phyloP scores from a whole-genome alignment of 73 alveolate species.

The Tetrahymena thermophila region DNA sequence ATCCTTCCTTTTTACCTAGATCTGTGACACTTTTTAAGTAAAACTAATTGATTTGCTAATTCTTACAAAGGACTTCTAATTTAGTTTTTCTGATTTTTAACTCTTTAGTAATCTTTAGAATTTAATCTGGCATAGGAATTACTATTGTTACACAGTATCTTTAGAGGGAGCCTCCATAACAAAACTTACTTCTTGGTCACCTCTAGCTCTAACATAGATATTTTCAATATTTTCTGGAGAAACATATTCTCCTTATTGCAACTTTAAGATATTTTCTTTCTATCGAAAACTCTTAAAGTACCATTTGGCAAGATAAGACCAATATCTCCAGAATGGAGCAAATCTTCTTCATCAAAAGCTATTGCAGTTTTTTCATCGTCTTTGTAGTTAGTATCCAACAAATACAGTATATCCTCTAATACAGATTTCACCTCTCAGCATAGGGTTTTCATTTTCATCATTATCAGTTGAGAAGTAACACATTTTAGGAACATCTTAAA shows the following conservation, averaged over 20 bases:
- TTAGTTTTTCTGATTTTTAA: neutral
- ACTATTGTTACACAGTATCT: conserved; percentile 51
- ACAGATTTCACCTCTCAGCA: conserved; percentile 76
- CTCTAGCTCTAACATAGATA: conserved; percentile 18
- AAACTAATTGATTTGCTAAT: neutral
- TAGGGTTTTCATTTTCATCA: conserved; percentile 45
- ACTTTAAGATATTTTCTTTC: conserved; percentile 73
- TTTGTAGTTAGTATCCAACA: conserved; percentile 52
- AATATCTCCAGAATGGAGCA: conserved; percentile 89
- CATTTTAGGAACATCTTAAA: conserved; percentile 66
- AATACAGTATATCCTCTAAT: conserved; percentile 63
- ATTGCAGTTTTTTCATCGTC: conserved; percentile 49
- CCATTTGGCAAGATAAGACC: conserved; percentile 61
- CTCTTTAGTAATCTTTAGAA: neutral
- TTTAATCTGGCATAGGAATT: conserved; percentile 43
- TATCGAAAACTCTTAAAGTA: conserved; percentile 74
- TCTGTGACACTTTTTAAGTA: neutral
- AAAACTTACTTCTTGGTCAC: conserved; percentile 46
- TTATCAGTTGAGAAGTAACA: conserved; percentile 50
- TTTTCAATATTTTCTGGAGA: conserved; percentile 73
- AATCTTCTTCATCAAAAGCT: conserved; percentile 67
- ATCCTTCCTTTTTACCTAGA: conserved; percentile 8
- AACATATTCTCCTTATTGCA: conserved; percentile 67
- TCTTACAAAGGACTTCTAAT: conserved; percentile 16
- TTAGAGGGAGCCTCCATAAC: conserved; percentile 61